Conservation (phyloP, 352 stramenopile species). For the Blastocystis sp. region DNA sequence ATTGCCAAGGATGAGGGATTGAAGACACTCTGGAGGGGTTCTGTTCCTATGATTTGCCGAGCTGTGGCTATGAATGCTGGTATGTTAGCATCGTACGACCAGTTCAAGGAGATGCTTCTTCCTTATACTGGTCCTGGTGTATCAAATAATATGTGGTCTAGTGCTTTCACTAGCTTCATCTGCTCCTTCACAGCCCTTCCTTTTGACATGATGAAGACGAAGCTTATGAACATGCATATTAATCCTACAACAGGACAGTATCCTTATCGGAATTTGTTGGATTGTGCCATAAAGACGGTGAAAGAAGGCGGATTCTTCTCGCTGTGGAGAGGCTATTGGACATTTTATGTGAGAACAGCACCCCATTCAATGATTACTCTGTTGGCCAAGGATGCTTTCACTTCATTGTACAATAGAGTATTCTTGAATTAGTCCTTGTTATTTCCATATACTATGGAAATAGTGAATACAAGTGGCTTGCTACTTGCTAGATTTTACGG, state of each 20-base stretch:
- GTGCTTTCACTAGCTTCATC: slow-evolving; percentile 88
- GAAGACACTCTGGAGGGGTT: slow-evolving; percentile 80
- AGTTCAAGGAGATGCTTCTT: slow-evolving; percentile 70
- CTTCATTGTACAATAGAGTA: slow-evolving; percentile 46
- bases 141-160: slow-evolving; percentile 65
- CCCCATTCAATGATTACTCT: slow-evolving; percentile 98
- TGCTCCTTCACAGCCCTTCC: slow-evolving; percentile 92
- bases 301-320: slow-evolving; percentile 86
- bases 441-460: neutral
- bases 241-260: slow-evolving; percentile 79
- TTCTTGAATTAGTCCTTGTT: slow-evolving; percentile 31
- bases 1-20: slow-evolving; percentile 80
- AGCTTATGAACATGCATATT: slow-evolving; percentile 92
- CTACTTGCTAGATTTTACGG: neutral
- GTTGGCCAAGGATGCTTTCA: slow-evolving; percentile 82
- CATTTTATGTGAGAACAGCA: slow-evolving; percentile 93
- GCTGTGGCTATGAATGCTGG: slow-evolving; percentile 96
- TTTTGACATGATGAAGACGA: slow-evolving; percentile 96
- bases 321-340: slow-evolving; percentile 92
- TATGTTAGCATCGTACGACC: slow-evolving; percentile 98
- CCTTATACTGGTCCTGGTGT: slow-evolving; percentile 43
- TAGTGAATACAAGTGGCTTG: neutral
- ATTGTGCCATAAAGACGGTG: slow-evolving; percentile 88
- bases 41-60: slow-evolving; percentile 84
- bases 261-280: slow-evolving; percentile 85